Evolutionary conservation across 306 rosid genomes (phyloP).

Genomic region (Glycine soja): DNA sequence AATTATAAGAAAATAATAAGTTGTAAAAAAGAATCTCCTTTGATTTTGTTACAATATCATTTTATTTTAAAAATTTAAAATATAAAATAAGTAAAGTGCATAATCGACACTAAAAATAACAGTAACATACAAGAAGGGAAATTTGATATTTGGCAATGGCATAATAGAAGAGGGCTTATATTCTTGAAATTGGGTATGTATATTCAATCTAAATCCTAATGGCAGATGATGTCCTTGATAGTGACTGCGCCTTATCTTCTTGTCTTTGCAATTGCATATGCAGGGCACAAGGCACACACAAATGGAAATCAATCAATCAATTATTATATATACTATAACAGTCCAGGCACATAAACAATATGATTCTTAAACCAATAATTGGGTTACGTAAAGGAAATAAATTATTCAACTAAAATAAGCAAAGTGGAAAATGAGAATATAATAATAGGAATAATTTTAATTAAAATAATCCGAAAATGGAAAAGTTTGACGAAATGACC

Average conservation of each 20-base stretch:
- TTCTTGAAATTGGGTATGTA: neutral
- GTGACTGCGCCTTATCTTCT: constrained; percentile 45
- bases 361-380: constrained; percentile 59
- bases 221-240: constrained; percentile 40
- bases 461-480: constrained; percentile 39
- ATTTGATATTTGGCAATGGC: neutral
- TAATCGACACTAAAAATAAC: neutral
- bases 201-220: neutral
- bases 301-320: constrained; percentile 26
- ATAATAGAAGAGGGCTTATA: neutral
- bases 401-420: constrained; percentile 27
- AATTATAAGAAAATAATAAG: neutral
- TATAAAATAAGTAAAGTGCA: neutral
- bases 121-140: neutral
- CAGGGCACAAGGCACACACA: constrained; percentile 38
- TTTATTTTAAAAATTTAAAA: neutral
- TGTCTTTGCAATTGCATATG: neutral
- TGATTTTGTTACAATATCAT: neutral
- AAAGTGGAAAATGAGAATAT: constrained; percentile 45
- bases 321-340: constrained; percentile 12
- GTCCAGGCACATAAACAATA: constrained; percentile 43
- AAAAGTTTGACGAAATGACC: constrained; percentile 46
- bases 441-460: constrained; percentile 43
- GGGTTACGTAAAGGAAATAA: constrained; percentile 24
- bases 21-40: neutral